Percentiles rank a stretch among this genome's conserved stretches.
These are phyloP conservation scores for Scheffersomyces spartinae DNA, from an alignment of 805 yeast genomes.

Conservation along the genomic window DNA sequence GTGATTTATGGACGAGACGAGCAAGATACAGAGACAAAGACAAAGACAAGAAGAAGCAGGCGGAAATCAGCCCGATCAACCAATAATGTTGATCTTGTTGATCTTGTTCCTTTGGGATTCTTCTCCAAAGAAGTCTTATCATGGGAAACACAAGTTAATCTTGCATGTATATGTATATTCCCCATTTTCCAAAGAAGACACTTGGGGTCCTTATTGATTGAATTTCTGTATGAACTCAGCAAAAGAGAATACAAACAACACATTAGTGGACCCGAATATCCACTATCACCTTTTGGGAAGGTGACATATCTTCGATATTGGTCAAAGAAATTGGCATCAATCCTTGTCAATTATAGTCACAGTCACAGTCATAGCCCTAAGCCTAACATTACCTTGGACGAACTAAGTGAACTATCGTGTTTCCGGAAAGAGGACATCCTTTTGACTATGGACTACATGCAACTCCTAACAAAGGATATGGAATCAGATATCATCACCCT, in stretches of 20 bases:
- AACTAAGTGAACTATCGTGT: conserved; percentile 47
- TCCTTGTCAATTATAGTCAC: conserved; percentile 6
- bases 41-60: too few relatives aligned
- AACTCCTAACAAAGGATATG: conserved; percentile 8
- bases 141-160: conserved; percentile 62
- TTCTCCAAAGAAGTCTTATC: conserved; percentile 81
- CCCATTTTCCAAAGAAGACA: conserved; percentile 83
- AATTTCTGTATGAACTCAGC: conserved; percentile 73
- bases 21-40: conserved; percentile 20
- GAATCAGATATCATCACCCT: conserved; percentile 7
- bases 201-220: conserved; percentile 70
- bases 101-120: too few relatives aligned
- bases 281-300: conserved; percentile 74
- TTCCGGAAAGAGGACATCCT: conserved; percentile 53
- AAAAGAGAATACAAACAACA: conserved; percentile 38
- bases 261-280: conserved; percentile 85
- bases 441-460: conserved; percentile 47
- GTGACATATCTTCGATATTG: conserved; percentile 66
- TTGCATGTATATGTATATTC: conserved; percentile 83
- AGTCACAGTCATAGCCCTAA: conserved; percentile 27
- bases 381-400: conserved; percentile 28
- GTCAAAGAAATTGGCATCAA: conserved; percentile 34
- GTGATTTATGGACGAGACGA: conserved; percentile 46
- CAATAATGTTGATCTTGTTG: too few relatives aligned
- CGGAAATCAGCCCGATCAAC: conserved; percentile 4